A percentile compares a stretch with the other conserved stretches of the same genome.
Evolutionary conservation across 2,329 filamentous ascomycete species (phyloP).

Genomic region (Sarocladium strictum): DNA sequence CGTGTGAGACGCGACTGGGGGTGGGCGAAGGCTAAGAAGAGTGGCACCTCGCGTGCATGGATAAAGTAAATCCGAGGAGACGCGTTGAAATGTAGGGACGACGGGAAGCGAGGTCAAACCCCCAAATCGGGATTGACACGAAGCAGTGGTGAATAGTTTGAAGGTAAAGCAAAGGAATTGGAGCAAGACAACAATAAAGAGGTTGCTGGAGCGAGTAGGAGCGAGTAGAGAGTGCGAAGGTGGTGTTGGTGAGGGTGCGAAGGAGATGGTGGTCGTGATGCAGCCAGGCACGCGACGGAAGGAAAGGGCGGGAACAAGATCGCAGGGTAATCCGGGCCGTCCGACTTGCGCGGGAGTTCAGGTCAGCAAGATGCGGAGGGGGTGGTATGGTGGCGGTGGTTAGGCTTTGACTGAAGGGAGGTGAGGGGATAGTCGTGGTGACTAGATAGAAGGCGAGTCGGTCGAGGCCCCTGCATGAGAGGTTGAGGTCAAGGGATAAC

Average conservation of each 20-base stretch:
- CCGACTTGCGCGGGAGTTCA: neutral
- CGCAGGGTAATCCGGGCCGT: neutral
- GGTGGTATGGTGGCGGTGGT: neutral
- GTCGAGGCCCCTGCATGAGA: too few relatives aligned
- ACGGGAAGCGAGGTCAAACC: neutral
- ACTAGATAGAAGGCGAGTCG: too few relatives aligned
- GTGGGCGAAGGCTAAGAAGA: conserved; percentile 3
- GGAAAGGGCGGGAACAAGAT: neutral
- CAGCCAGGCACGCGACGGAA: neutral
- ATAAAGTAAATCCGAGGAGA: neutral
- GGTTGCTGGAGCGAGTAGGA: neutral
- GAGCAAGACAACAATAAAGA: neutral
- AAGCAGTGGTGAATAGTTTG: neutral
- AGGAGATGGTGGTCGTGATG: neutral
- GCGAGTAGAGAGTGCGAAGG: neutral
- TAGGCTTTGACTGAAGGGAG: neutral
- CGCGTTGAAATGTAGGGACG: neutral
- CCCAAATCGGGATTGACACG: too few relatives aligned
- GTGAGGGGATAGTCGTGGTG: too few relatives aligned
- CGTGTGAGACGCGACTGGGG: conserved; percentile 8
- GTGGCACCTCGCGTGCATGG: conserved; percentile 9
- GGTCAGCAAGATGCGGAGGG: neutral
- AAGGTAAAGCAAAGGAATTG: neutral
- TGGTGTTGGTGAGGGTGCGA: neutral
- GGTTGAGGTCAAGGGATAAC: too few relatives aligned